Evolutionary conservation across 371 early-diverging fungal genomes (phyloP).

Genomic region (Dichotomocladium elegans): DNA sequence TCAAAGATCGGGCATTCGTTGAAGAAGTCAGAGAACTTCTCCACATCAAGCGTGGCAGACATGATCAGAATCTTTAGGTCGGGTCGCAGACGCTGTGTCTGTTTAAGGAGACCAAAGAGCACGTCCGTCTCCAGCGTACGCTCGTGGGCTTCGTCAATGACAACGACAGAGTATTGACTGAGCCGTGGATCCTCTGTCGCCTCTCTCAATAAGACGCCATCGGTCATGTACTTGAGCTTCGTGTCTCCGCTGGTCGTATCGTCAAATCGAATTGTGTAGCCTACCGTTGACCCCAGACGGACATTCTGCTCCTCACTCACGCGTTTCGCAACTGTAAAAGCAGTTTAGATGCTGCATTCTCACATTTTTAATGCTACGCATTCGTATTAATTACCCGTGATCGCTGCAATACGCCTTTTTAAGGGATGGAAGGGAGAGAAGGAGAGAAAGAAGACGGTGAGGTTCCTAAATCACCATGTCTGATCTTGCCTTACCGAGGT

Average conservation of each 20-base stretch:
- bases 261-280: constrained; percentile 90
- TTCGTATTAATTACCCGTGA: constrained; percentile 46
- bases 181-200: constrained; percentile 62
- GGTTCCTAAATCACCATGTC: background rate
- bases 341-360: background rate
- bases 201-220: constrained; percentile 86
- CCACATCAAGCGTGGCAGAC: constrained; percentile 80
- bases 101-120: constrained; percentile 79
- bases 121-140: constrained; percentile 92
- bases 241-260: constrained; percentile 61
- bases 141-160: constrained; percentile 97
- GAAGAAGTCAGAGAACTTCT: constrained; percentile 70
- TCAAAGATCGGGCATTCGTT: constrained; percentile 79
- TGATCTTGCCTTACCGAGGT: constrained; percentile 49
- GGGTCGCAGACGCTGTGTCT: constrained; percentile 47
- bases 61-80: constrained; percentile 73
- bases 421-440: background rate
- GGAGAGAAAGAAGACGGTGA: too few species aligned
- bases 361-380: background rate
- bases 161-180: constrained; percentile 66
- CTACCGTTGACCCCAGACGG: constrained; percentile 60
- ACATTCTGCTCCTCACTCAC: constrained; percentile 74
- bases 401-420: constrained; percentile 84
- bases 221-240: constrained; percentile 84
- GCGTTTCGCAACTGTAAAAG: constrained; percentile 68